Evolutionary conservation across 208 protist genomes (phyloP).

Genomic region (Acanthamoeba castellanii): DNA sequence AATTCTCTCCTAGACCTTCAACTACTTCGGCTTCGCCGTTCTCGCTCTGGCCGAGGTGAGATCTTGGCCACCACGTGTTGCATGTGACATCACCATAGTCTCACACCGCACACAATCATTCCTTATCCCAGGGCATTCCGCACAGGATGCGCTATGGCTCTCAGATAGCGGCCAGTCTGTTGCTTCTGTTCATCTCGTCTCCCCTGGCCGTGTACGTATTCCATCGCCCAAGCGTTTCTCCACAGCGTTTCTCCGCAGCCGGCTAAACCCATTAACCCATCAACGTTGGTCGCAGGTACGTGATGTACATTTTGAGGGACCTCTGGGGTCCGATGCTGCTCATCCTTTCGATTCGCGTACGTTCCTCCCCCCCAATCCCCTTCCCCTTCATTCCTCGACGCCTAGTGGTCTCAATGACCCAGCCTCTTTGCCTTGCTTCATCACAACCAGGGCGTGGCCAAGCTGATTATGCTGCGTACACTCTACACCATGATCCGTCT

Average conservation of each 20-base stretch:
- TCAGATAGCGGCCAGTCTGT: not conserved
- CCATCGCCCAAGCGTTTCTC: not conserved
- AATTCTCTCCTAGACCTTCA: not conserved
- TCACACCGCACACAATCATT: not conserved
- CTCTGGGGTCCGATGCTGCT: constrained; percentile 48
- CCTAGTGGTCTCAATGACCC: too few relatives aligned
- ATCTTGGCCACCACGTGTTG: not conserved
- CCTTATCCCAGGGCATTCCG: not conserved
- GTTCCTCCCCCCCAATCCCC: not conserved
- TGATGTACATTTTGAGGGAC: constrained; percentile 35
- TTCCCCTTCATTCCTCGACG: not conserved
- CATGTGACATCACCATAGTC: not conserved
- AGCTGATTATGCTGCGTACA: constrained; percentile 28
- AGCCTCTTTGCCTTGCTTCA: too few relatives aligned
- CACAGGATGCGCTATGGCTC: constrained; percentile 34
- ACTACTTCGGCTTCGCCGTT: constrained; percentile 30
- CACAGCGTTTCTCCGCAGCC: not conserved
- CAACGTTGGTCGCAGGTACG: not conserved
- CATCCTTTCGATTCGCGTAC: constrained; percentile 41
- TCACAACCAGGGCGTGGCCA: constrained; percentile 4
- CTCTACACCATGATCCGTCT: constrained; percentile 38
- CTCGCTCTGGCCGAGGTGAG: not conserved
- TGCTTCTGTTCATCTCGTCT: not conserved
- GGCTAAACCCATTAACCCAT: not conserved
- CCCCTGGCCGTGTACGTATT: not conserved